Evolutionary conservation across 441 rosid genomes (phyloP).

Genomic region (Croton laevigatus): DNA sequence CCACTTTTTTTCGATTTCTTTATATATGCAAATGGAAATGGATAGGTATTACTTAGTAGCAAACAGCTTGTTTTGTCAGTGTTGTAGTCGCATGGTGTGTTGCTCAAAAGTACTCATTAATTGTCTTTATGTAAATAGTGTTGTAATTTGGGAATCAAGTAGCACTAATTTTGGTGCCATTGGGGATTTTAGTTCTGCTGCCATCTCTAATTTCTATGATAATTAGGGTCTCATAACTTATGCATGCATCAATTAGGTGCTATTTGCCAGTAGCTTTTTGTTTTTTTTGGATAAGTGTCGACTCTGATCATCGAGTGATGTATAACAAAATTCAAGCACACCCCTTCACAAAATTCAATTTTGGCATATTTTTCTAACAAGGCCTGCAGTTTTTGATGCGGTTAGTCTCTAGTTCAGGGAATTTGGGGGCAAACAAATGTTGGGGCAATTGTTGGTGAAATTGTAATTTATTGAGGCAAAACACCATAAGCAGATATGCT

Average conservation of each 20-base stretch:
- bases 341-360: neutral
- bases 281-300: neutral
- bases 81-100: neutral
- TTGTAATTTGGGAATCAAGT: neutral
- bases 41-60: neutral
- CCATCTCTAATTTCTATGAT: neutral
- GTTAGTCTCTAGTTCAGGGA: neutral
- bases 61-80: neutral
- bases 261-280: neutral
- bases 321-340: neutral
- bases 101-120: neutral
- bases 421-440: neutral
- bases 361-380: neutral
- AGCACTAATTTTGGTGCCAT: neutral
- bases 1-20: neutral
- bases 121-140: neutral
- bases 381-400: neutral
- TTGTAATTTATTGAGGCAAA: neutral
- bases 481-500: too few species aligned
- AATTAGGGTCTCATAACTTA: neutral
- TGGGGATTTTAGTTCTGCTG: neutral
- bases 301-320: neutral
- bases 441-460: neutral
- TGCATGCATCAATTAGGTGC: neutral
- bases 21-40: neutral